Evolutionary conservation across 139 green algal genomes (phyloP).

Genomic region (Volvox reticuliferus): DNA sequence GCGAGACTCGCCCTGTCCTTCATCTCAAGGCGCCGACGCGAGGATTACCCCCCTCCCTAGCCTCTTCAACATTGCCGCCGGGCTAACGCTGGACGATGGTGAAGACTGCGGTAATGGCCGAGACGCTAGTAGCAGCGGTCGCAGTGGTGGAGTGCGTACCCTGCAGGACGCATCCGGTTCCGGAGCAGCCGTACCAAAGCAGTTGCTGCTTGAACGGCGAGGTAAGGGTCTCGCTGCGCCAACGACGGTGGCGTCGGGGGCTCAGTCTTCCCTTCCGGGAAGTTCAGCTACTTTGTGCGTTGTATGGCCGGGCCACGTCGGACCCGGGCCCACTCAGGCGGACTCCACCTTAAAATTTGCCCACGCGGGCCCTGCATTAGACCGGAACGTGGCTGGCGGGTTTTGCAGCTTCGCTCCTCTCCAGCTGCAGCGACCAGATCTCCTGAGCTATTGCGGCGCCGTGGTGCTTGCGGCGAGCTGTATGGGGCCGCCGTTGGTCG

Average conservation of each 20-base stretch:
- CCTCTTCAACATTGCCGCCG: background rate
- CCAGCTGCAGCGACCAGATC: constrained; percentile 19
- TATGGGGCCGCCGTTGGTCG: constrained; percentile 22
- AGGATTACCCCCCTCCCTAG: background rate
- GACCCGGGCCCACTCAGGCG: too few species aligned
- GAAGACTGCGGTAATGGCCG: background rate
- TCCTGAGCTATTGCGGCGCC: background rate
- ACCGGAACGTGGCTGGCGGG: background rate
- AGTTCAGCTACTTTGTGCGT: constrained; percentile 3
- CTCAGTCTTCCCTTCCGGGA: background rate
- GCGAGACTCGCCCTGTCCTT: too few species aligned
- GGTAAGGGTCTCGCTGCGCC: background rate
- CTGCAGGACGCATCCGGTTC: too few species aligned
- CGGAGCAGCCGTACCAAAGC: background rate
- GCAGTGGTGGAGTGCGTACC: too few species aligned
- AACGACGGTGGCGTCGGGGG: background rate
- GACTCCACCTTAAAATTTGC: too few species aligned
- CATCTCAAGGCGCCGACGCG: too few species aligned
- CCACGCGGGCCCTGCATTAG: too few species aligned
- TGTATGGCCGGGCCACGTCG: constrained; percentile 18
- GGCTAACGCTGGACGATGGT: background rate
- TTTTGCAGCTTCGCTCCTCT: background rate
- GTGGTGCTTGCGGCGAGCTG: constrained; percentile 24
- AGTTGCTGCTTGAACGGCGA: background rate
- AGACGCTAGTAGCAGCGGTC: background rate